Conservation (phyloP, 805 yeast genomes). For the Wickerhamiella brachini region DNA sequence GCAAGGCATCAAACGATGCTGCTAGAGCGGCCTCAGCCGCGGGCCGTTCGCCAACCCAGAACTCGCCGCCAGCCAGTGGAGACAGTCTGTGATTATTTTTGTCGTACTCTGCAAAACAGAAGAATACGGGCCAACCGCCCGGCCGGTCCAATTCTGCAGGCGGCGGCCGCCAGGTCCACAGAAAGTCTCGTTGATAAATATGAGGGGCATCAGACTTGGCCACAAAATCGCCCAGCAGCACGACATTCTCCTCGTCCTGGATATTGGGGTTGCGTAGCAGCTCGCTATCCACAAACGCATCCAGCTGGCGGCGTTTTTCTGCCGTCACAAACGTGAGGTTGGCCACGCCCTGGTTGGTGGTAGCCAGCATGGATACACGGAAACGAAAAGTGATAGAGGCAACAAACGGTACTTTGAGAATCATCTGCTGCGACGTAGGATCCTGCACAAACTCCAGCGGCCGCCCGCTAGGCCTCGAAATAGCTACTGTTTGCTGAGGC, state of each 20-base stretch:
- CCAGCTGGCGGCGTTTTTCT: slow-evolving; percentile 17
- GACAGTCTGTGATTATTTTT: slow-evolving; percentile 22
- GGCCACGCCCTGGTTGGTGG: slow-evolving; percentile 8
- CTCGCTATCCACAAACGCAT: slow-evolving; percentile 23
- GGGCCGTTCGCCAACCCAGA: slow-evolving; percentile 22
- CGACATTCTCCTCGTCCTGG: slow-evolving; percentile 27
- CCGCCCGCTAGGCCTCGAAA: slow-evolving; percentile 7
- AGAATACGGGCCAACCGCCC: slow-evolving; percentile 23
- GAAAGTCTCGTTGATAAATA: slow-evolving; percentile 19
- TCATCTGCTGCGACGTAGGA: slow-evolving; percentile 11
- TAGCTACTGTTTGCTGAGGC: slow-evolving; percentile 2
- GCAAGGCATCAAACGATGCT: not conserved
- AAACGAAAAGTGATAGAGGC: slow-evolving; percentile 9
- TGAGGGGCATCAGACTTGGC: slow-evolving; percentile 10
- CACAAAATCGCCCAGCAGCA: slow-evolving; percentile 24
- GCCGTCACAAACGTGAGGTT: slow-evolving; percentile 22
- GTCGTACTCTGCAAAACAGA: slow-evolving; percentile 29
- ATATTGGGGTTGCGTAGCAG: slow-evolving; percentile 26
- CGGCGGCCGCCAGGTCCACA: slow-evolving; percentile 22
- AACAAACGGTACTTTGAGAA: slow-evolving; percentile 13
- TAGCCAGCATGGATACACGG: slow-evolving; percentile 8
- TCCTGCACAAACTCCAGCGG: slow-evolving; percentile 14
- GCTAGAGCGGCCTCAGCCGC: not conserved
- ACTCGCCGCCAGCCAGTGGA: slow-evolving; percentile 22
- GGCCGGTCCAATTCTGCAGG: slow-evolving; percentile 5